Percentiles rank a stretch among this genome's conserved stretches.
phyloP scores from a whole-genome alignment of 2,329 filamentous ascomycete genomes.

The Monosporascus sp. region DNA sequence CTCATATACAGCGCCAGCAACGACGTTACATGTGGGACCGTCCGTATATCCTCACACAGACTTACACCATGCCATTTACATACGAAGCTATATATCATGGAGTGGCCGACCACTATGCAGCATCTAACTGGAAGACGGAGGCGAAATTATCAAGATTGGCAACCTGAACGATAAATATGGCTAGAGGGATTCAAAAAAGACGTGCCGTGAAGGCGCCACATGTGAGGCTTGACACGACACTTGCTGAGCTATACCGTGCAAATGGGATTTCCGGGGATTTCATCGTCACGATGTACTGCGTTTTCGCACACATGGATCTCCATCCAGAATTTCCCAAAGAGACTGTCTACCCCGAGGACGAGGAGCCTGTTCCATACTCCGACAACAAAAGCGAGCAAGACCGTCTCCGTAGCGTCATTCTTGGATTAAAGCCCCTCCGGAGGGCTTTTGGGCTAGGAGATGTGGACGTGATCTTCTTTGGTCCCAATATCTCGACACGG shows the following conservation, averaged over 20 bases:
- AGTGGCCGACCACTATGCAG: not conserved
- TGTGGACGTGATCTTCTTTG: constrained; percentile 17
- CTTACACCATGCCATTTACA: not conserved
- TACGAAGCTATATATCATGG: not conserved
- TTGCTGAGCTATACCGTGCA: constrained; percentile 16
- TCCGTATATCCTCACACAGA: not conserved
- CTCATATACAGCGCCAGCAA: not conserved
- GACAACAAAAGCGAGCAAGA: constrained; percentile 10
- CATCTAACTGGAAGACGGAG: not conserved
- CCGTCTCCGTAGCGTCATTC: constrained; percentile 12
- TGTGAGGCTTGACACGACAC: constrained; percentile 13
- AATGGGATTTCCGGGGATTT: constrained; percentile 16
- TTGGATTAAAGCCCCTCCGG: constrained; percentile 18
- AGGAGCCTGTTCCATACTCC: constrained; percentile 17
- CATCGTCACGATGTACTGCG: constrained; percentile 19
- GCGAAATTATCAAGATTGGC: not conserved
- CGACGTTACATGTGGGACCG: not conserved
- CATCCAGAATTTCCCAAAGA: constrained; percentile 16
- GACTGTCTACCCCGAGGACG: constrained; percentile 16
- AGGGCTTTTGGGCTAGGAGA: constrained; percentile 16
- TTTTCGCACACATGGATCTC: constrained; percentile 18
- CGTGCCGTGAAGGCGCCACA: not conserved
- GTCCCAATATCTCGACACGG: constrained; percentile 11
- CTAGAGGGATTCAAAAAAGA: not conserved
- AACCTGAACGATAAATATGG: not conserved